Evolutionary conservation across 768 basidiomycete species (phyloP), one percentile per base, ranked within the genome.

Genomic region (Pisolithus sp.): DNA sequence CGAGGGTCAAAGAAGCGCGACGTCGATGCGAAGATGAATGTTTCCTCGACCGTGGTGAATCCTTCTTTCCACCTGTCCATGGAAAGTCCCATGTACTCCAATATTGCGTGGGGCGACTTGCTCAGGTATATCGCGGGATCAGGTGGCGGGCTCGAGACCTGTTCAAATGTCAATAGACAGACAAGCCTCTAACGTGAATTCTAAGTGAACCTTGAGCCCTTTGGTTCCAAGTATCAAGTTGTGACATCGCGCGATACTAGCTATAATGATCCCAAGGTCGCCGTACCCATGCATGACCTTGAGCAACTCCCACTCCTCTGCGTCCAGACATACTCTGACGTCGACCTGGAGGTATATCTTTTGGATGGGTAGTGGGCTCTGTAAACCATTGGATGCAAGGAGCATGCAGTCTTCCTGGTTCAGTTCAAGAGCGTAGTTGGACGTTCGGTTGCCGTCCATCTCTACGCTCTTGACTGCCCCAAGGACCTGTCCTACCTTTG

Each of bases 201-300:
- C 2, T 41, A 41, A 15, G 21, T 63, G 48, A 39, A 83, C 85
- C 73, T 79, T 84, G 18, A 88, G 62, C 0, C 85, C 86, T 40
- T 78, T 72, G 21, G 65, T 67, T 5, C 79, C 78, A 0, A 83
- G 62, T 2, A 66, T 59, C 3, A 88, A 57, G 3, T 83, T 81
- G 44, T 67, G 67, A 49, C 77, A 77, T 38, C 74, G 73, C 8
- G 73, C 76, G 17, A 87, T 63, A 13, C 83, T 62, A 9, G 80
- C 77, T 45, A 88, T 64, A 15, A 88, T 83, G 78, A 86, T 85
- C 0, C 82, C 82, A 17, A 87, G 71, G 57, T 87, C 86, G 8
- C 86, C 86, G 57, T 86, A 87, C 1, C 79, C 76, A 52, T 80
- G 74, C 58, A 78, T 78, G 64, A 85, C 78, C 21, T 73, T 60